Evolutionary conservation across 306 rosid species (phyloP).

Genomic region (Psophocarpus tetragonolobus): DNA sequence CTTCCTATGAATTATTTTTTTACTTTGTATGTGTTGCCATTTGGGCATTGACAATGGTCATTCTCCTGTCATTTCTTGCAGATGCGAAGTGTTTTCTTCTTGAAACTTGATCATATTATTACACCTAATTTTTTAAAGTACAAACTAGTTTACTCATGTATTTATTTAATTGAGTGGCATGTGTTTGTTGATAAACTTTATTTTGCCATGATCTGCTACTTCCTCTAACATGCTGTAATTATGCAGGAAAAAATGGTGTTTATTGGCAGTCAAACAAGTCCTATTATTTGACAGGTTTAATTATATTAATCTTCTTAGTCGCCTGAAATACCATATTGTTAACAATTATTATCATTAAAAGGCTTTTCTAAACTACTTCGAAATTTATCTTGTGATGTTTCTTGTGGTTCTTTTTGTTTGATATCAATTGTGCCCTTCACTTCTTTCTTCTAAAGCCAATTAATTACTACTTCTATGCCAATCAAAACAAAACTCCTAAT

Average conservation of each 20-base stretch:
- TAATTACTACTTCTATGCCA: neutral
- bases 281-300: slow-evolving; percentile 30
- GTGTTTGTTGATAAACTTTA: neutral
- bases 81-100: neutral
- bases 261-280: slow-evolving; percentile 34
- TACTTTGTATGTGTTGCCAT: neutral
- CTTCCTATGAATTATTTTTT: neutral
- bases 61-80: neutral
- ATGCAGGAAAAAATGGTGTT: slow-evolving; percentile 47
- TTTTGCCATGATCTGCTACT: neutral
- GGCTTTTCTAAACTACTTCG: neutral
- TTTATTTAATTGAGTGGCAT: neutral
- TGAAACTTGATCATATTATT: neutral
- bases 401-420: neutral
- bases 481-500: neutral
- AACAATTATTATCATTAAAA: neutral
- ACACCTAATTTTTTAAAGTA: neutral
- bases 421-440: neutral
- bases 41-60: neutral
- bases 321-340: neutral
- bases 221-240: slow-evolving; percentile 12
- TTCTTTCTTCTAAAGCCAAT: neutral
- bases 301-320: neutral
- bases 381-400: neutral
- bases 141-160: neutral